Base-by-base conservation (phyloP, 108 stramenopile genomes). In the Stephanodiscus triporus region DNA sequence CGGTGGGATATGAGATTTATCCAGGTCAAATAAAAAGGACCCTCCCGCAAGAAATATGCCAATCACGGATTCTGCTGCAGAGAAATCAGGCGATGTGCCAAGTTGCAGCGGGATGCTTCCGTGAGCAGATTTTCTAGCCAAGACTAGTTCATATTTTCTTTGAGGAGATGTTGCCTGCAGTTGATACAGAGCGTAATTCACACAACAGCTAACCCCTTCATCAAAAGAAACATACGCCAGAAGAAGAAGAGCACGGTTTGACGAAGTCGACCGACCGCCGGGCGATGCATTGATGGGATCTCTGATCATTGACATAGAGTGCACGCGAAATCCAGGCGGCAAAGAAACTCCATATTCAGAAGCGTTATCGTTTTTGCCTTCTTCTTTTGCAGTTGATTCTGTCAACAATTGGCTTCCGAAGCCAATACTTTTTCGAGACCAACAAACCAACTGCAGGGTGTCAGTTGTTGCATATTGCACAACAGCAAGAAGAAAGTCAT, bases 11-110 rank as follows among this genome's bases (percentile, higher is more conserved):
- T 38, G 9, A 22, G 38, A 36, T 23, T 42, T 26, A 17, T 68
- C 40, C 29, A 80, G 55, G 7, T 80, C 42, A 64, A 68, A 80
- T 22, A 60, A 34, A 63, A 80, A 69, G 20, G 72, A 68, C 34
- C 78, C 78, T 59, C 72, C 72, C 29, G 78, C 78, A 43, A 80
- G 60, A 67, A 80, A 80, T 23, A 80, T 55, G 42, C 78, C 78
- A 59, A 42, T 68, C 3, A 66, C 49, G 17, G 45, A 49, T 55
- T 75, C 73, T 19, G 48, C 19, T 37, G 51, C 9, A 36, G 17
- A 37, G 16, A 49, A 11, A 36, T 60, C 56, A 14, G 29, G 57
- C 17, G 65, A 62, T 10, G 42, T 64, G 23, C 22, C 42, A 22
- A 42, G 19, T 49, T 60, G 26, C 26, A 53, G 47, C 24, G 66